Conservation (phyloP, 2,329 filamentous ascomycete species). For the Alternaria sp. region DNA sequence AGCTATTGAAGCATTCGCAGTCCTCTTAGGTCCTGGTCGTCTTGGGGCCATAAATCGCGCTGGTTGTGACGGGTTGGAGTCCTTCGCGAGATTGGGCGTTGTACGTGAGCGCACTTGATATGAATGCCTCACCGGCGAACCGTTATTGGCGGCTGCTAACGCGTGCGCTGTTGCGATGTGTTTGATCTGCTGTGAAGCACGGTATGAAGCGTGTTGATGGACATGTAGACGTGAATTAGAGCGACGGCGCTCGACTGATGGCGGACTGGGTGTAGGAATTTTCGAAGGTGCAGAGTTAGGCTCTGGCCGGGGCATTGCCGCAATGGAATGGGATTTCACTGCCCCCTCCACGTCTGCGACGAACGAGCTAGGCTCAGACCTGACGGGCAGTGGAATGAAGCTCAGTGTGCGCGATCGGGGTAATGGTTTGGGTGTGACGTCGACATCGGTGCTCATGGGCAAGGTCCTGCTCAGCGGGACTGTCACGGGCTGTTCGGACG, state of each 20-base stretch:
- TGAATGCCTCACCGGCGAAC: slow-evolving; percentile 25
- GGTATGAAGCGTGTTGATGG: slow-evolving; percentile 19
- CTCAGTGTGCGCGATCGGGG: slow-evolving; percentile 44
- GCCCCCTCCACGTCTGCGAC: slow-evolving; percentile 11
- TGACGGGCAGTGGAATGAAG: slow-evolving; percentile 42
- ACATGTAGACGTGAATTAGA: slow-evolving; percentile 41
- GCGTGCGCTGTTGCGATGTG: slow-evolving; percentile 26
- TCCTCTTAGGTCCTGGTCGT: slow-evolving; percentile 23
- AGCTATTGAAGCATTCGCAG: slow-evolving; percentile 13
- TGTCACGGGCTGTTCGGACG: neutral
- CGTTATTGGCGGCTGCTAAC: slow-evolving; percentile 12
- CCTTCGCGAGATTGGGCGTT: slow-evolving; percentile 40
- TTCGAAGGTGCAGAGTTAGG: slow-evolving; percentile 26
- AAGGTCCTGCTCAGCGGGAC: neutral
- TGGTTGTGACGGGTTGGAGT: slow-evolving; percentile 16
- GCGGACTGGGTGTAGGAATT: slow-evolving; percentile 43
- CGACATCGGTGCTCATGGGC: slow-evolving; percentile 10
- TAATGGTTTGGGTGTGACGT: slow-evolving; percentile 30
- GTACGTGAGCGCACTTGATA: slow-evolving; percentile 39
- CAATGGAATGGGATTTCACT: slow-evolving; percentile 7
- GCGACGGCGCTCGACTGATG: slow-evolving; percentile 22
- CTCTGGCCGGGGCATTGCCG: slow-evolving; percentile 14
- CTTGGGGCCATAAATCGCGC: slow-evolving; percentile 28
- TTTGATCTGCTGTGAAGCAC: slow-evolving; percentile 29
- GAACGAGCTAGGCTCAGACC: slow-evolving; percentile 18